Evolutionary conservation across 768 basidiomycete species (phyloP), one percentile per base, ranked within the genome.

Genomic region (Boletus reticulatus): DNA sequence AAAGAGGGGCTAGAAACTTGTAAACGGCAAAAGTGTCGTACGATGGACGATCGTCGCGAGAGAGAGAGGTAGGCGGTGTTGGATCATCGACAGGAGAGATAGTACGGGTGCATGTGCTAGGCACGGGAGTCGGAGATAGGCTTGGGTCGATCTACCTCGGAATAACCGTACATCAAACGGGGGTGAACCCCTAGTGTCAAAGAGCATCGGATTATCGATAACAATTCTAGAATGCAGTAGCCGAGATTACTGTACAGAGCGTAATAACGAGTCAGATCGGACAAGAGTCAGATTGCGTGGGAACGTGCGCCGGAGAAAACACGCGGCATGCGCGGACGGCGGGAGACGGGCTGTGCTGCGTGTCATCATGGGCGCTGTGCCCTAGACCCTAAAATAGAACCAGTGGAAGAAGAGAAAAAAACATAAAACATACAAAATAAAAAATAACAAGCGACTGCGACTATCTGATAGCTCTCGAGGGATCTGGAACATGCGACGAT

Each of bases 331-430:
- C 56, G 53, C 58, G 19, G 53, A 39, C 43, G 47, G 57, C 55
- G 62, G 44, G 64, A 55, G 53, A 50, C 24, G 47, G 58, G 65
- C 61, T 52, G 59, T 61, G 60, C 46, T 8, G 9, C 27, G 27
- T 29, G 27, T 29, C 4, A 36, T 14, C 13, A 14, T 36, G 34
- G 31, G 22, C 32, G 47, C 39, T 43, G 39, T 5, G 8, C 66
- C 69, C 69, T 72, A 12, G 44, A 68, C 67, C 69, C 62, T 58
- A 65, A 49, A 52, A 37, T 63, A 57, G 62, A 13, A 48, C 43
- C 50, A 49, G 4, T 29, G 13, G 13, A 39, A 34, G 9, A 13
- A 4, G n/a, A 12, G 32, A 24, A 39, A n/a, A 31, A 7, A 20
- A 42, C 32, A n/a, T n/a, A n/a, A n/a, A 22, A 22, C 22, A 22